A percentile compares a stretch with the other conserved stretches of the same genome.
Conservation (phyloP, 192 early-diverging fungal genomes). For the Backusella australiensis region DNA sequence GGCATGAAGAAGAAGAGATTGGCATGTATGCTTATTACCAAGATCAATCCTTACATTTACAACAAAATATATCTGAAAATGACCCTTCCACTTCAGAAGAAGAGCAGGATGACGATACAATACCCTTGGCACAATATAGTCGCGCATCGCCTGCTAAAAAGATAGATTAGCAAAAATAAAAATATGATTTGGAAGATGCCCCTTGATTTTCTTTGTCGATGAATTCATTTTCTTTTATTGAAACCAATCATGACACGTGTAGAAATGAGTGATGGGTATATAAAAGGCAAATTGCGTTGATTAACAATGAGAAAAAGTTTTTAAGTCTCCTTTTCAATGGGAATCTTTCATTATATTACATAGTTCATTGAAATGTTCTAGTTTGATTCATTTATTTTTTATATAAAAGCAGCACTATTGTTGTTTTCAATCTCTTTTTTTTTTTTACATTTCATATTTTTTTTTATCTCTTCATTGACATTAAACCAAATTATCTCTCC, state of each 20-base stretch:
- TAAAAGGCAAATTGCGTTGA: slow-evolving; percentile 1
- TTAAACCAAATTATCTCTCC: not conserved
- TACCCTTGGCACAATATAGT: not conserved
- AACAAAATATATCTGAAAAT: slow-evolving; percentile 1
- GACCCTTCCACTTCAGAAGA: slow-evolving; percentile 16
- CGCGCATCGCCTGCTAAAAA: not conserved
- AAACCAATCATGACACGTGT: not conserved
- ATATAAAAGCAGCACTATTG: not conserved
- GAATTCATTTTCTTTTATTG: not conserved
- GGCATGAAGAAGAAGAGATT: not conserved
- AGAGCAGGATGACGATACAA: slow-evolving; percentile 11
- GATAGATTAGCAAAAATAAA: not conserved
- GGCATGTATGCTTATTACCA: slow-evolving; percentile 1
- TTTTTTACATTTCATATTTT: not conserved
- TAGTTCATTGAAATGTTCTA: not conserved
- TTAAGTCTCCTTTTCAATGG: not conserved
- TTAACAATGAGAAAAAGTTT: not conserved
- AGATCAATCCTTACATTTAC: not conserved
- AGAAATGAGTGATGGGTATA: not conserved
- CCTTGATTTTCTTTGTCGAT: not conserved
- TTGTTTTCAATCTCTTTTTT: not conserved
- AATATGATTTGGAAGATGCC: not conserved
- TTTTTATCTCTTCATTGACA: not conserved
- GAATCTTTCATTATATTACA: not conserved
- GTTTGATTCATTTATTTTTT: not conserved